These are phyloP conservation scores for Ceratocystis albifundus DNA, from an alignment of 2,329 filamentous ascomycete species.

Conservation along the genomic window DNA sequence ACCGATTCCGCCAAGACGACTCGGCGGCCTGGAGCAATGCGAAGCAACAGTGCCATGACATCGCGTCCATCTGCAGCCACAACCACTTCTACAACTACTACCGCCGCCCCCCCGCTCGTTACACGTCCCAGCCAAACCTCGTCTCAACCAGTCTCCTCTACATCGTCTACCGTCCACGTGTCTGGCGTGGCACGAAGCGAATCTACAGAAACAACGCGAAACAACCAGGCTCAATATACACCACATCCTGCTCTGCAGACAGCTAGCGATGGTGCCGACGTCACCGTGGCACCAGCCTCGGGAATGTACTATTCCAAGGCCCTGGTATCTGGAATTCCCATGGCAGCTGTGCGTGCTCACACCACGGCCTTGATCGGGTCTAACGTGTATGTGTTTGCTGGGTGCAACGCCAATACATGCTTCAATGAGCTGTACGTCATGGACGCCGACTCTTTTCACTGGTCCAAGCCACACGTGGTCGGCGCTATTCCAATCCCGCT, in stretches of 20 bases:
- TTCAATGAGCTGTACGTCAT: constrained; percentile 60
- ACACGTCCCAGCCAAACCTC: constrained; percentile 16
- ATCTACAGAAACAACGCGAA: constrained; percentile 25
- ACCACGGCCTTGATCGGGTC: constrained; percentile 55
- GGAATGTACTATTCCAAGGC: constrained; percentile 64
- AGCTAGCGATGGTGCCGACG: constrained; percentile 45
- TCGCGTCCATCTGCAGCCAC: constrained; percentile 28
- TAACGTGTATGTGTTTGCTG: constrained; percentile 57
- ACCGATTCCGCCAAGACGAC: constrained; percentile 27
- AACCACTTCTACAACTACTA: background rate
- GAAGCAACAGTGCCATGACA: constrained; percentile 44
- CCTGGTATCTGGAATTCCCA: constrained; percentile 49
- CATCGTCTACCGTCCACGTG: constrained; percentile 24
- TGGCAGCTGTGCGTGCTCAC: constrained; percentile 53
- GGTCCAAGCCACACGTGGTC: constrained; percentile 52
- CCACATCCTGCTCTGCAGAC: constrained; percentile 45
- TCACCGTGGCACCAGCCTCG: constrained; percentile 51
- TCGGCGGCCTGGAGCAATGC: constrained; percentile 35
- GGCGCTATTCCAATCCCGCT: constrained; percentile 54
- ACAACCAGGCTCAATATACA: constrained; percentile 32
- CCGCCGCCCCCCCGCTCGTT: constrained; percentile 12
- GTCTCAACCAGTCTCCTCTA: constrained; percentile 8
- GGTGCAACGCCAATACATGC: constrained; percentile 54
- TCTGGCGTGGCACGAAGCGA: constrained; percentile 24
- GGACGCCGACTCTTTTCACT: constrained; percentile 59